Evolutionary conservation across 2,329 filamentous ascomycete genomes (phyloP), one percentile per base, ranked within the genome.

Genomic region (Sporothrix pallida): DNA sequence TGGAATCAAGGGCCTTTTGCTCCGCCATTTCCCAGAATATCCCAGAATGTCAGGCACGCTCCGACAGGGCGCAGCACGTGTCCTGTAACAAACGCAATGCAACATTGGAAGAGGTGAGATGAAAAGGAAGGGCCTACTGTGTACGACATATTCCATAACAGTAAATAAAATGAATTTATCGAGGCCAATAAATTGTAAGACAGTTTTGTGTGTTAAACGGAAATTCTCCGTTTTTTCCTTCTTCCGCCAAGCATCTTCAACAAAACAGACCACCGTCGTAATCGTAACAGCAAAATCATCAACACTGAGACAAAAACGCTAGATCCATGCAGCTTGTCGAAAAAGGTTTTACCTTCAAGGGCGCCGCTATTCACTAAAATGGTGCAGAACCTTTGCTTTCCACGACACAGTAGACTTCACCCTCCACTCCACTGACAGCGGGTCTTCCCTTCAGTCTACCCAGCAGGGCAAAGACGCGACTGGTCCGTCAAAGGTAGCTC

Each of bases 61-160:
- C 9, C 37, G 37, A 63, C 17, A 46, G 60, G 37, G 60, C 17
- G 37, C 37, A 63, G 60, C 60, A 63, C 60, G 60, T 46, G 60
- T 63, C 44, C 60, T 63, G 60, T 46, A 63, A 63, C 37, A 20
- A 23, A 63, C 60, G 60, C 60, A 63, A 63, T 63, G 37, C 60
- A 7, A 46, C 60, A 31, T 63, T 17, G 9, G 23, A 26, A n/a
- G 23, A 26, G 23, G 23, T 15, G 54, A 56, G 54, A 26, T 12
- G 54, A 20, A 20, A 58, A 37, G 26, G 26, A 37, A 31, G 13
- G 5, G 13, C 37, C 13, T 5, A 37, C 12, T 12, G 7, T 7
- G 4, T 37, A 37, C 31, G 31, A 37, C 31, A 5, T 37, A 37
- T 2, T 37, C 3, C 31, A 3, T 37, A 37, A 7, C 2, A 37